Evolutionary conservation across 805 yeast genomes (phyloP).

Genomic region (Starmerella potacharoeniae): DNA sequence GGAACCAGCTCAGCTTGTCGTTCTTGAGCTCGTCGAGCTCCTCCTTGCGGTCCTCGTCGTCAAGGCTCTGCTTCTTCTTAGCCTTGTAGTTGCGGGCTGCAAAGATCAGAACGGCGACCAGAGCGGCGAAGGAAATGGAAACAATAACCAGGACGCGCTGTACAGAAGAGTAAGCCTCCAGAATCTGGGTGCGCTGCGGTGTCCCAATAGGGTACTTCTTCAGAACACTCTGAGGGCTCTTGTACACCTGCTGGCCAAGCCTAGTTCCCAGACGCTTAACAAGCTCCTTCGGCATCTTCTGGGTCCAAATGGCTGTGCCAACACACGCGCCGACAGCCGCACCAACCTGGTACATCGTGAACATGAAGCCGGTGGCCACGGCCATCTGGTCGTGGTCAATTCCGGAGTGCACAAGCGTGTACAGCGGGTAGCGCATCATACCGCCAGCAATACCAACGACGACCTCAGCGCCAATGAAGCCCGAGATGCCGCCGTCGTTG

Average conservation of each 20-base stretch:
- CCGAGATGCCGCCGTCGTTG: slow-evolving; percentile 33
- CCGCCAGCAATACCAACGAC: slow-evolving; percentile 65
- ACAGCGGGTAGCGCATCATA: slow-evolving; percentile 55
- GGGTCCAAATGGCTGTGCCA: slow-evolving; percentile 67
- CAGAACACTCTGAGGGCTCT: slow-evolving; percentile 43
- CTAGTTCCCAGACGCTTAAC: slow-evolving; percentile 29
- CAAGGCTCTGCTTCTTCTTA: slow-evolving; percentile 6
- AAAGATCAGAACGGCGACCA: slow-evolving; percentile 6
- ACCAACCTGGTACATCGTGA: slow-evolving; percentile 52
- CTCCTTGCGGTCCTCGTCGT: slow-evolving; percentile 15
- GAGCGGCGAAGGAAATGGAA: slow-evolving; percentile 39
- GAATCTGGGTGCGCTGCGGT: slow-evolving; percentile 46
- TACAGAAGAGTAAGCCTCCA: slow-evolving; percentile 45
- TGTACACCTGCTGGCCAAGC: slow-evolving; percentile 39
- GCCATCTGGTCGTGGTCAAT: slow-evolving; percentile 58
- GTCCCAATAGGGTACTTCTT: slow-evolving; percentile 46
- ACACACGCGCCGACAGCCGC: slow-evolving; percentile 51
- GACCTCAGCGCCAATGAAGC: slow-evolving; percentile 55
- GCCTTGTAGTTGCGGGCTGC: slow-evolving; percentile 8
- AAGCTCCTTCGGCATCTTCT: slow-evolving; percentile 39
- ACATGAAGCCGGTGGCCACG: slow-evolving; percentile 44
- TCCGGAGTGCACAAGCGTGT: slow-evolving; percentile 48
- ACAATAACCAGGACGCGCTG: slow-evolving; percentile 48
- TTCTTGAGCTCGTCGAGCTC: background rate
- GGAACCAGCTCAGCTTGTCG: background rate